Percentiles rank a stretch among this genome's conserved stretches.
phyloP scores from a whole-genome alignment of 257 asterid species.

The Gentiana dahurica region DNA sequence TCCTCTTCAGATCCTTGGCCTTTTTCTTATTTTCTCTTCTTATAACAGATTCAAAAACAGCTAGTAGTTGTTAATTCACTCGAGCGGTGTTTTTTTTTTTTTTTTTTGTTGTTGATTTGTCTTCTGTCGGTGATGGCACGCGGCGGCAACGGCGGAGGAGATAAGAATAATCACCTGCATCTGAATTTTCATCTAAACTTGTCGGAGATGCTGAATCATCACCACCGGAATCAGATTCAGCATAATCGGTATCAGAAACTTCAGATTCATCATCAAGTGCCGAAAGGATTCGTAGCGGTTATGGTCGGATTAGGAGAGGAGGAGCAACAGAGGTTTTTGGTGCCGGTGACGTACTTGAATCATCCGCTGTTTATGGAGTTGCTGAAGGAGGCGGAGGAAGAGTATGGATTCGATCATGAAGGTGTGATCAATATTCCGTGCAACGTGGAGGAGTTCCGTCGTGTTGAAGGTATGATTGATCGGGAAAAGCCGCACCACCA shows the following conservation, averaged over 20 bases:
- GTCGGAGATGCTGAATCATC: conserved; percentile 26
- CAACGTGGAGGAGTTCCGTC: conserved; percentile 34
- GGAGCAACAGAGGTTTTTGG: conserved; percentile 28
- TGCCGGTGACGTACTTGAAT: conserved; percentile 33
- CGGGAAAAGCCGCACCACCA: conserved; percentile 22
- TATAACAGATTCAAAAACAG: no score
- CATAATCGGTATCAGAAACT: no score
- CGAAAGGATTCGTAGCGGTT: conserved; percentile 32
- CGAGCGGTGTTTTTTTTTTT: not conserved
- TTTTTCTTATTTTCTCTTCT: no score
- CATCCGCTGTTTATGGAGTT: conserved; percentile 30
- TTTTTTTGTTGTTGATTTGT: not conserved
- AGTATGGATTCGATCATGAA: conserved; percentile 28
- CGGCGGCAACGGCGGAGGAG: conserved; percentile 31
- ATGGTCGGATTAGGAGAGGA: conserved; percentile 35
- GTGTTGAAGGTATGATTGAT: conserved; percentile 24
- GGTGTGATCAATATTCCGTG: conserved; percentile 38
- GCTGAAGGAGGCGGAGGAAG: conserved; percentile 33
- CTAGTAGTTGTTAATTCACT: not conserved
- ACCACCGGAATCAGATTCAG: conserved; percentile 11
- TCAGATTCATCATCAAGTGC: conserved; percentile 12
- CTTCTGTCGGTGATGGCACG: not conserved
- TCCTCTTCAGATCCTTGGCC: no score
- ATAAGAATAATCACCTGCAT: conserved; percentile 26
- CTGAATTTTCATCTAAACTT: conserved; percentile 35